These are phyloP conservation scores for Neurospora sublineolata DNA, from an alignment of 495 filamentous ascomycete species.

Conservation along the genomic window DNA sequence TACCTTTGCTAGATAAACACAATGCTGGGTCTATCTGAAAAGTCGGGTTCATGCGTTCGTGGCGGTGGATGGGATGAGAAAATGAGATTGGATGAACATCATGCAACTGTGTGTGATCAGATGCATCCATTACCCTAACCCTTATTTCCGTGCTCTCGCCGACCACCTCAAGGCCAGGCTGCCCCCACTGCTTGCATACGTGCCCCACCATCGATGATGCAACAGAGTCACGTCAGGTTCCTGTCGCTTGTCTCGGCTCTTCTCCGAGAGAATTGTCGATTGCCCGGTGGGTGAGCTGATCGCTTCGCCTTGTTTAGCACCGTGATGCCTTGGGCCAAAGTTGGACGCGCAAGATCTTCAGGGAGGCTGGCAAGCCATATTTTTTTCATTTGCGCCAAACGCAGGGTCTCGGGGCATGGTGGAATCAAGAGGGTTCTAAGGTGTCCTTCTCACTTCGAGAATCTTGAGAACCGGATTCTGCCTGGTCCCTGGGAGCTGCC, in stretches of 20 bases:
- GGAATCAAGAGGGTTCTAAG: not conserved
- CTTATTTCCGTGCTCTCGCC: not conserved
- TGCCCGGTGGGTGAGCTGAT: not conserved
- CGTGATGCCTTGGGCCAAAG: not conserved
- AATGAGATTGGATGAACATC: not conserved
- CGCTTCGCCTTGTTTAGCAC: not conserved
- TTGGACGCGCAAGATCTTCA: not conserved
- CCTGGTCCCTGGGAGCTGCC: not conserved
- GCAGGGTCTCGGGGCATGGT: not conserved
- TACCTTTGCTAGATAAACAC: not conserved
- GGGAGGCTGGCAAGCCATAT: not conserved
- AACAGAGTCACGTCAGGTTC: not conserved
- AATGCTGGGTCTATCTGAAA: not conserved
- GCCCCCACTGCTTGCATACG: not conserved
- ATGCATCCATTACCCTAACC: not conserved
- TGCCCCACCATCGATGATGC: not conserved
- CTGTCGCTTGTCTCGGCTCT: not conserved
- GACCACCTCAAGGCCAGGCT: not conserved
- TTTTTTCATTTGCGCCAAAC: not conserved
- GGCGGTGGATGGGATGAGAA: not conserved
- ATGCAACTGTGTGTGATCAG: not conserved
- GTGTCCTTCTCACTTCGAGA: not conserved
- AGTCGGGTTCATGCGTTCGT: not conserved
- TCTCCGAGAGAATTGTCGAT: not conserved
- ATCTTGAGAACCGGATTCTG: not conserved